Conservation (phyloP, 805 yeast genomes). For the Candida nanaspora region DNA sequence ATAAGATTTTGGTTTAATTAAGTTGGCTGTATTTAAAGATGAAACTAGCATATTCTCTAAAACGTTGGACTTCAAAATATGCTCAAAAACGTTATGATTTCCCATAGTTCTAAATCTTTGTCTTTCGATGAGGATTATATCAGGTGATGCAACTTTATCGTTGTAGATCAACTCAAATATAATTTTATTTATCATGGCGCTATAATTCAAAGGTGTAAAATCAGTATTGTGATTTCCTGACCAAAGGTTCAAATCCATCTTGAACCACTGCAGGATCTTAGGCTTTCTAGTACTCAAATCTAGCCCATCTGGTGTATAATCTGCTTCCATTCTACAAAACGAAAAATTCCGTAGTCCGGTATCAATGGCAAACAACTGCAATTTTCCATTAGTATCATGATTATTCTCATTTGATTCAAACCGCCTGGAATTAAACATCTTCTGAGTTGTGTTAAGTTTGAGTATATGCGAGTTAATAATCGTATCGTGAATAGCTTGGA, state of each 20-base stretch:
- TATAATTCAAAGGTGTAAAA: conserved; percentile 22
- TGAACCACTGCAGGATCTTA: conserved; percentile 22
- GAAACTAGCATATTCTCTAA: conserved; percentile 41
- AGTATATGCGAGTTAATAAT: conserved; percentile 2
- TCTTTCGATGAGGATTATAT: conserved; percentile 43
- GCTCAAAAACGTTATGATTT: conserved; percentile 38
- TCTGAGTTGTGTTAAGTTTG: too few species aligned
- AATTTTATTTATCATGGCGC: conserved; percentile 13
- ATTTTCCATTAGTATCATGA: too few species aligned
- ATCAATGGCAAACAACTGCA: conserved; percentile 21
- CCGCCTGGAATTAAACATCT: background rate
- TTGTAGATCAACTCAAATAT: conserved; percentile 13
- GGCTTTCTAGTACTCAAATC: conserved; percentile 6
- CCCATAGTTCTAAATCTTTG: conserved; percentile 49
- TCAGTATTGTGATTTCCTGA: conserved; percentile 8
- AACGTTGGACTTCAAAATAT: conserved; percentile 44
- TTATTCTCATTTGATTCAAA: too few species aligned
- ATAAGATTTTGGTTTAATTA: conserved; percentile 5
- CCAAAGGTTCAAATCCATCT: conserved; percentile 23
- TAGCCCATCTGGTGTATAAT: background rate
- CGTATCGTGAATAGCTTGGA: conserved; percentile 2
- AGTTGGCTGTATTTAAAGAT: conserved; percentile 11
- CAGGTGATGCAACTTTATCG: conserved; percentile 19
- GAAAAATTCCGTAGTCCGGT: conserved; percentile 29
- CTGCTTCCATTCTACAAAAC: conserved; percentile 13